These are phyloP conservation scores for Talaromyces marneffei DNA, from an alignment of 2,329 filamentous ascomycete species.

Conservation along the genomic window DNA sequence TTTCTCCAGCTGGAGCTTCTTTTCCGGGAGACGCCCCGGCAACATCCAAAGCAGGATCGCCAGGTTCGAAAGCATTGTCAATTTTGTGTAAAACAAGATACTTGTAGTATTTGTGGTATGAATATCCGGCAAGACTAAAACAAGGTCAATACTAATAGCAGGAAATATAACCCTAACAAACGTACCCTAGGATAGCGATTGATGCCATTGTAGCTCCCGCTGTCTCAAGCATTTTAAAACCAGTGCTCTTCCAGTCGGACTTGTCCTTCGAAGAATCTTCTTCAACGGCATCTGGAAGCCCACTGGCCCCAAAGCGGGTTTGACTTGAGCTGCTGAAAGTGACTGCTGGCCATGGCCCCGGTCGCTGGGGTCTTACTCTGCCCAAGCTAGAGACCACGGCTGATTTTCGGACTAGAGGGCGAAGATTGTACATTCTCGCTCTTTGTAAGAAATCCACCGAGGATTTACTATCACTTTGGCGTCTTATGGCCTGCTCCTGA, in stretches of 20 bases:
- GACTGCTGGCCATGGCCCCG: not conserved
- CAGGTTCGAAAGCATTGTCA: constrained; percentile 81
- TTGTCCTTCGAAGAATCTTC: constrained; percentile 24
- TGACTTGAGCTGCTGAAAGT: constrained; percentile 4
- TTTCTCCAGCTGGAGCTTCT: constrained; percentile 44
- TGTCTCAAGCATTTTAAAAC: constrained; percentile 63
- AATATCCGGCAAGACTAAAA: constrained; percentile 58
- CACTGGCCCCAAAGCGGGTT: not conserved
- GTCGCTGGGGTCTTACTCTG: not conserved
- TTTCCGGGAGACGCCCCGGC: constrained; percentile 51
- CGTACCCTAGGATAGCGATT: constrained; percentile 63
- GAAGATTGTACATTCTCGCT: not conserved
- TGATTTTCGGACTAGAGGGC: not conserved
- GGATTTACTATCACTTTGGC: not conserved
- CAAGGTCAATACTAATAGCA: constrained; percentile 13
- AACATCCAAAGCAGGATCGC: constrained; percentile 80
- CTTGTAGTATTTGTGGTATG: constrained; percentile 83
- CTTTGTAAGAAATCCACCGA: not conserved
- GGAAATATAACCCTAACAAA: no score
- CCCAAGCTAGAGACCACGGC: not conserved
- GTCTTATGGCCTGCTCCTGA: not conserved
- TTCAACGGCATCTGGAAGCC: constrained; percentile 26
- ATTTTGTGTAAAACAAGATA: constrained; percentile 87
- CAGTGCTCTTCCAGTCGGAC: constrained; percentile 33
- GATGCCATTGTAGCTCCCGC: constrained; percentile 71